These are phyloP conservation scores for Arthrobotrys sphaeroides DNA, from an alignment of 2,329 filamentous ascomycete species.

Conservation along the genomic window DNA sequence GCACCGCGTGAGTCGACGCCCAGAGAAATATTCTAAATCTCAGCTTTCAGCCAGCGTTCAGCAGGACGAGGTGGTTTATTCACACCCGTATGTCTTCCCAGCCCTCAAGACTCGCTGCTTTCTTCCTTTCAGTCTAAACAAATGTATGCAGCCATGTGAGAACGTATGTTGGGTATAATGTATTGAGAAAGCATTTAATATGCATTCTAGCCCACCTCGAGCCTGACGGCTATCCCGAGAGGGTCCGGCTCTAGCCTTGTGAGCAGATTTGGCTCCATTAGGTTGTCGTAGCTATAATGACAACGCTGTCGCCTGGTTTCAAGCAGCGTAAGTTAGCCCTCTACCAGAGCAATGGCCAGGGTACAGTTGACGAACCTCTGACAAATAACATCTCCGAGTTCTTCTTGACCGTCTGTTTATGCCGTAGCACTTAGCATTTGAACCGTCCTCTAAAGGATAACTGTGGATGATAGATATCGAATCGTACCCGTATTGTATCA, in stretches of 20 bases:
- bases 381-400: slow-evolving; percentile 99
- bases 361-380: slow-evolving; percentile 70
- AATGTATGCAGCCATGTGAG: too few species aligned
- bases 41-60: slow-evolving; percentile 12
- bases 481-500: slow-evolving; percentile 76
- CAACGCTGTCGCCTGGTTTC: slow-evolving; percentile 74
- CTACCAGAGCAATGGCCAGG: slow-evolving; percentile 58
- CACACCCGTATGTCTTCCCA: slow-evolving; percentile 5
- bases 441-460: background rate
- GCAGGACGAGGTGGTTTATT: slow-evolving; percentile 7
- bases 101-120: background rate
- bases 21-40: slow-evolving; percentile 13
- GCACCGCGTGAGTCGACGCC: too few species aligned
- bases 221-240: background rate
- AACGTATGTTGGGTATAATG: slow-evolving; percentile 24
- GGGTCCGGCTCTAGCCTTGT: too few species aligned
- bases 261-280: too few species aligned
- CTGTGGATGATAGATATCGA: background rate
- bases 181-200: slow-evolving; percentile 2
- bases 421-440: background rate
- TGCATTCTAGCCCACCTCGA: background rate
- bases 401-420: slow-evolving; percentile 82
- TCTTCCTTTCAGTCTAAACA: slow-evolving; percentile 3
- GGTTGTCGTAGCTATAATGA: slow-evolving; percentile 69
- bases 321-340: slow-evolving; percentile 32